Evolutionary conservation across 169 alveolate genomes (phyloP), one percentile per base, ranked within the genome.

Genomic region (Cryptosporidium canis): DNA sequence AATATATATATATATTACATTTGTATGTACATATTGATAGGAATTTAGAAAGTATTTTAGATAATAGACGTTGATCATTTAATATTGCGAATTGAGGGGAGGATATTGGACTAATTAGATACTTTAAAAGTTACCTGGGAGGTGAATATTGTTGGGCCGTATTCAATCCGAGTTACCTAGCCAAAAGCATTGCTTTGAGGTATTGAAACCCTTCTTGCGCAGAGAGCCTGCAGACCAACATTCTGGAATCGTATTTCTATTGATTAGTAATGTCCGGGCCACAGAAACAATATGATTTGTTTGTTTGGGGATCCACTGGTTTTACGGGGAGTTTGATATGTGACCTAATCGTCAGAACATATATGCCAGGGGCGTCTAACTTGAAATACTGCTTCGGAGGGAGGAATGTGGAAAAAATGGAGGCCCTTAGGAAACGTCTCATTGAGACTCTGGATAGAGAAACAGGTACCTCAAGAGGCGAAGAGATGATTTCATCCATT

Each of bases 231-330:
- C 24, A 16, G 11, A 4, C 33, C 7, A 21, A 51, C n/a, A 51
- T 51, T 51, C 35, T 21, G 24, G 63, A 18, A 12, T 21, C n/a
- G 24, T 51, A 12, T 63, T 63, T 31, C n/a, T 63, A 27, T 43
- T 45, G 29, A 43, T 45, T 9, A 41, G 45, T 58, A 16, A 77
- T 77, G 87, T 77, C 87, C 14, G 48, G 43, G 18, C 55, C 64
- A 35, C 87, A 61, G 70, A 77, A 77, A 39, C 87, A 77, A 77
- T 77, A 77, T 44, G 87, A 77, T 37, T n/a, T 77, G 21, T 77
- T 77, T 39, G 39, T 77, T 56, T 77, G 87, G 87, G 87, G 87
- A 63, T 77, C 66, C n/a, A 77, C 87, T 39, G 87, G 87, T 39
- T 77, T 58, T 18, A 53, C 87, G 9, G 87, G 87, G 16, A 29